A percentile compares a stretch with the other conserved stretches of the same genome.
These are phyloP conservation scores for Xylaria cubensis DNA, from an alignment of 495 filamentous ascomycete species.

Conservation along the genomic window DNA sequence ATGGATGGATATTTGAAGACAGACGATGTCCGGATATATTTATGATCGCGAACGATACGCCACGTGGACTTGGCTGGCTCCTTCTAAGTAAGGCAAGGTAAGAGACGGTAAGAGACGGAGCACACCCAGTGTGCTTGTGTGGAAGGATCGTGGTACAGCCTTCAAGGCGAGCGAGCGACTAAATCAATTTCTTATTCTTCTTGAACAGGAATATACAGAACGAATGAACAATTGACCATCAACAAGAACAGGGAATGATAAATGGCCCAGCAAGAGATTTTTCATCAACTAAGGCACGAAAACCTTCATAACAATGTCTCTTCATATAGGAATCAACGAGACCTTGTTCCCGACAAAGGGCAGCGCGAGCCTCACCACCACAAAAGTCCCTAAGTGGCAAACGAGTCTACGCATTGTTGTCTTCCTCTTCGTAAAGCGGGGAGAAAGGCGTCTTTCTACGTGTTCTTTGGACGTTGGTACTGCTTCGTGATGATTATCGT, in stretches of 20 bases:
- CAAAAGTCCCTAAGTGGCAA: slow-evolving; percentile 1
- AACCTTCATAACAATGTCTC: background rate
- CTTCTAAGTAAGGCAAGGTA: background rate
- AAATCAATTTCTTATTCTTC: background rate
- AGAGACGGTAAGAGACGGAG: slow-evolving; percentile 6
- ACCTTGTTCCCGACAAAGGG: background rate
- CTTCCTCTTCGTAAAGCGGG: background rate
- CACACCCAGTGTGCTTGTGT: slow-evolving; percentile 20
- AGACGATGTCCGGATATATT: background rate
- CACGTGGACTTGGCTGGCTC: background rate
- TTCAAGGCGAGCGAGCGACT: background rate
- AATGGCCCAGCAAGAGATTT: background rate
- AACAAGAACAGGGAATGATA: background rate
- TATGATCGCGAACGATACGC: background rate
- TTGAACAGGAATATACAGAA: slow-evolving; percentile 16
- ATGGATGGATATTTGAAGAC: background rate
- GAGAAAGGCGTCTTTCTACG: slow-evolving; percentile 14
- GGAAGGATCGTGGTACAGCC: background rate
- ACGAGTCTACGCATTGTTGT: slow-evolving; percentile 6
- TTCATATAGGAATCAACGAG: background rate
- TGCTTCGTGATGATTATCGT: background rate
- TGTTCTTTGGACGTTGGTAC: background rate
- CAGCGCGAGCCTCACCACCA: background rate
- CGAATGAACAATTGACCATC: background rate
- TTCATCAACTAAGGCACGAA: background rate